Evolutionary conservation across 345 rosid species (phyloP).

Genomic region (Syzygium jambos): DNA sequence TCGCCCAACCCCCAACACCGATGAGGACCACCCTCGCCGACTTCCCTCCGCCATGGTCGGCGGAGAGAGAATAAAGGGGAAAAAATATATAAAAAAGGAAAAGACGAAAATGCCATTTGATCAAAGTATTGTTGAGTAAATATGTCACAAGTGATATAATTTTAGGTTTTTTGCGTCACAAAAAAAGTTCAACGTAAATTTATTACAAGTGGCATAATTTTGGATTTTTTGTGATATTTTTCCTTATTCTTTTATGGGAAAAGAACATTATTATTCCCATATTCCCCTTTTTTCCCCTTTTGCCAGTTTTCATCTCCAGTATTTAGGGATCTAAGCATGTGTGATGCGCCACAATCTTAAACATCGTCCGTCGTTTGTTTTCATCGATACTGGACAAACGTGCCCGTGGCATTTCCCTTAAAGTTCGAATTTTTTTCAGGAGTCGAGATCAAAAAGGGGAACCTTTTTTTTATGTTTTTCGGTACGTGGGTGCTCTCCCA

Average conservation of each 20-base stretch:
- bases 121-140: too few relatives aligned
- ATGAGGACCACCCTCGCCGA: too few relatives aligned
- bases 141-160: too few relatives aligned
- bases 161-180: too few relatives aligned
- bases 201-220: too few relatives aligned
- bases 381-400: background rate
- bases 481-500: background rate
- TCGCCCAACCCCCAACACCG: too few relatives aligned
- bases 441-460: background rate
- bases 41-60: too few relatives aligned
- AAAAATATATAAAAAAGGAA: too few relatives aligned
- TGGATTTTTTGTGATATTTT: too few relatives aligned
- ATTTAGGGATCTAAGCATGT: background rate
- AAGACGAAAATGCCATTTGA: too few relatives aligned
- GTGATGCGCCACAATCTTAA: background rate
- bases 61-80: too few relatives aligned
- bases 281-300: background rate
- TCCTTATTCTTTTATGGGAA: background rate
- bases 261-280: background rate
- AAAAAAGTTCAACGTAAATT: too few relatives aligned
- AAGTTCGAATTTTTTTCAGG: background rate
- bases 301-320: background rate
- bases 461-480: background rate
- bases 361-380: background rate
- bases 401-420: background rate